Conservation (phyloP, 1,284 basidiomycete genomes). For the Pseudozyma pruni region DNA sequence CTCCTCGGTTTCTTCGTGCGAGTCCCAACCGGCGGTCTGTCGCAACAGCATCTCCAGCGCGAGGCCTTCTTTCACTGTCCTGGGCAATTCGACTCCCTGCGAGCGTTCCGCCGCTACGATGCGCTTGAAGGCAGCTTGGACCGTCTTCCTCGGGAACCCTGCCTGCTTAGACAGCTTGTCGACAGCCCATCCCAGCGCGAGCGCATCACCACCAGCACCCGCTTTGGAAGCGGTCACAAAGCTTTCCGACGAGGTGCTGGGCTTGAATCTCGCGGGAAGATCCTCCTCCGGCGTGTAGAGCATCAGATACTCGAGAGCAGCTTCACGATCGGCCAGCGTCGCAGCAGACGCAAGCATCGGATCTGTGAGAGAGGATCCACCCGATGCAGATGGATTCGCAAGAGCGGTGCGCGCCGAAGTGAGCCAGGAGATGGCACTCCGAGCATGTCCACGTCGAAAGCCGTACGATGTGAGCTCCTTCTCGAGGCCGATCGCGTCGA, state of each 20-base stretch:
- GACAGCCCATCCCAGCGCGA: slow-evolving; percentile 82
- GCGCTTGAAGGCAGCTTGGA: slow-evolving; percentile 72
- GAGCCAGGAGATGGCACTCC: slow-evolving; percentile 58
- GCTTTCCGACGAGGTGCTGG: slow-evolving; percentile 74
- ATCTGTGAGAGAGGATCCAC: slow-evolving; percentile 25
- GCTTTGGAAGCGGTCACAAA: slow-evolving; percentile 74
- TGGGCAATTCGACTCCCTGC: slow-evolving; percentile 9
- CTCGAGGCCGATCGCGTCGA: slow-evolving; percentile 46
- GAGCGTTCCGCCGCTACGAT: slow-evolving; percentile 17
- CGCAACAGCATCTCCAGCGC: slow-evolving; percentile 53
- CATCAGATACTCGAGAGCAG: slow-evolving; percentile 79
- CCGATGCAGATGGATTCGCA: slow-evolving; percentile 12
- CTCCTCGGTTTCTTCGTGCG: slow-evolving; percentile 4
- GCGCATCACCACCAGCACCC: slow-evolving; percentile 70
- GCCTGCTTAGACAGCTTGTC: slow-evolving; percentile 84
- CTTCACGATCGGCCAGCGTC: slow-evolving; percentile 70
- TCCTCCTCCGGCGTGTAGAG: slow-evolving; percentile 82
- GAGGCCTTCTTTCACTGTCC: slow-evolving; percentile 33
- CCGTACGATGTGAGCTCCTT: slow-evolving; percentile 59
- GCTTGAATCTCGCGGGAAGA: slow-evolving; percentile 72
- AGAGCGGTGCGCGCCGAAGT: slow-evolving; percentile 47
- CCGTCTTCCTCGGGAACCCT: slow-evolving; percentile 81
- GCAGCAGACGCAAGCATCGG: slow-evolving; percentile 57
- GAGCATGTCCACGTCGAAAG: slow-evolving; percentile 61
- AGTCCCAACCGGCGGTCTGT: slow-evolving; percentile 36